These are phyloP conservation scores for Candida morakotiae DNA, from an alignment of 805 yeast species.

Conservation along the genomic window DNA sequence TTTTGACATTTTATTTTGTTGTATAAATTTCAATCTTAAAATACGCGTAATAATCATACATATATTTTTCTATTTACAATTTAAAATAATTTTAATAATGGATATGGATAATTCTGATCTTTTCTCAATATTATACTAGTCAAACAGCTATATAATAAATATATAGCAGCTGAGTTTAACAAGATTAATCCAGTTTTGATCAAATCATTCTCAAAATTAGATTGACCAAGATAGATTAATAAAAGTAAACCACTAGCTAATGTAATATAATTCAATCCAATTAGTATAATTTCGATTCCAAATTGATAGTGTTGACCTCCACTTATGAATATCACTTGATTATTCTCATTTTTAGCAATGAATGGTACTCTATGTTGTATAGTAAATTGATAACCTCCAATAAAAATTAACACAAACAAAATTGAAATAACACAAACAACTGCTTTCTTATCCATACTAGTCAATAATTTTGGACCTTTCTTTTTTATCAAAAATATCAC, in stretches of 20 bases:
- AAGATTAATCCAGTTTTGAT: constrained; percentile 15
- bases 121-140: constrained; percentile 43
- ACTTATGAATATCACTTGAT: constrained; percentile 51
- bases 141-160: constrained; percentile 41
- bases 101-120: constrained; percentile 48
- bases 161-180: constrained; percentile 18
- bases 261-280: constrained; percentile 46
- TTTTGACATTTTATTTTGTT: constrained; percentile 5
- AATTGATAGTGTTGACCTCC: constrained; percentile 69
- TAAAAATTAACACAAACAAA: constrained; percentile 35
- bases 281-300: constrained; percentile 60
- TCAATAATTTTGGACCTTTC: constrained; percentile 30
- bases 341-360: constrained; percentile 48
- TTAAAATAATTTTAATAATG: constrained; percentile 26
- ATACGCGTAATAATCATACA: constrained; percentile 1
- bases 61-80: neutral
- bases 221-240: constrained; percentile 35
- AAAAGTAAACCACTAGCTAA: constrained; percentile 40
- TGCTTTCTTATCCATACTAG: constrained; percentile 16
- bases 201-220: constrained; percentile 16
- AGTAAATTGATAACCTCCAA: constrained; percentile 65
- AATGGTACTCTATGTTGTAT: constrained; percentile 60
- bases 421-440: constrained; percentile 14
- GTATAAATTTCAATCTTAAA: neutral
- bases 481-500: constrained; percentile 47